These are phyloP conservation scores for Agaricus sinodeliciosus DNA, from an alignment of 768 basidiomycete species.

Conservation along the genomic window DNA sequence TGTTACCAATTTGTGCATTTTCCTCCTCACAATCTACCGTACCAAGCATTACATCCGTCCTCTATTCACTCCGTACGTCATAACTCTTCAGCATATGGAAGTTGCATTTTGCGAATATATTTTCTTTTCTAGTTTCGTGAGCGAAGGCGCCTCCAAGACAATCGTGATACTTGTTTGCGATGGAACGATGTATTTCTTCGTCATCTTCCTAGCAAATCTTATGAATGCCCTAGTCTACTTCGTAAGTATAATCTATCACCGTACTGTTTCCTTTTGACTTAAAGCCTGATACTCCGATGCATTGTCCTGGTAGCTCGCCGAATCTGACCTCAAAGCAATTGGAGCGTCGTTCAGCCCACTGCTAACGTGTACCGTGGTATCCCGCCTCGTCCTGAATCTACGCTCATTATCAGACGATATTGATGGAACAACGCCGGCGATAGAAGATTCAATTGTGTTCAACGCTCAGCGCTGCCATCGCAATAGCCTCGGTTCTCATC, in stretches of 20 bases:
- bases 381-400: conserved; percentile 24
- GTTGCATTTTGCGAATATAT: neutral
- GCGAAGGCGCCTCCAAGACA: conserved; percentile 12
- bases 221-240: conserved; percentile 21
- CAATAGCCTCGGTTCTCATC: neutral
- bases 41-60: conserved; percentile 11
- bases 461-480: neutral
- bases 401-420: conserved; percentile 13
- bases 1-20: conserved; percentile 16
- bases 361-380: conserved; percentile 22
- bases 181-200: conserved; percentile 21
- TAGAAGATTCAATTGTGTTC: neutral
- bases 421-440: neutral
- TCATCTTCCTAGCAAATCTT: conserved; percentile 21
- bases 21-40: conserved; percentile 15
- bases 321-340: conserved; percentile 21
- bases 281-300: neutral
- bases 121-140: conserved; percentile 1
- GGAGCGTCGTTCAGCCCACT: conserved; percentile 26
- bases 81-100: neutral
- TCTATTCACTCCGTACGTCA: neutral
- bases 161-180: conserved; percentile 21
- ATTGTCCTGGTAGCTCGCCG: conserved; percentile 13
- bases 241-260: conserved; percentile 13
- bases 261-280: neutral